These are phyloP conservation scores for Phytophthora colocasiae DNA, from an alignment of 352 stramenopile species.

Conservation along the genomic window DNA sequence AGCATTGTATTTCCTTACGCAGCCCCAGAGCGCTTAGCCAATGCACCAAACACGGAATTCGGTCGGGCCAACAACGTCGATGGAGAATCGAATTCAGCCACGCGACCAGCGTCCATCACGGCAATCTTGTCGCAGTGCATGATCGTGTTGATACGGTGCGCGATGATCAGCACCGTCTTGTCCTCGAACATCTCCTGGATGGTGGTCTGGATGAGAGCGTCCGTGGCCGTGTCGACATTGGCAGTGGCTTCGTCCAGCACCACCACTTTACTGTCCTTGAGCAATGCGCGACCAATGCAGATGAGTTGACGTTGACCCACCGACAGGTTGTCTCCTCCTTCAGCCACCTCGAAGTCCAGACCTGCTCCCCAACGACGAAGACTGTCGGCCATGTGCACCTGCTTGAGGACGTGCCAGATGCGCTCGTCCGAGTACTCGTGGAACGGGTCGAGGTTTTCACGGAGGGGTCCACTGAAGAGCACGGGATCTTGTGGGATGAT, in stretches of 20 bases:
- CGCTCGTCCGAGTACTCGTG: slow-evolving; percentile 70
- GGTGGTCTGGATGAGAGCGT: slow-evolving; percentile 58
- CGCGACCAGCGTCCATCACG: slow-evolving; percentile 86
- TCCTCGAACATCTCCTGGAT: slow-evolving; percentile 91
- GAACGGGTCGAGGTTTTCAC: slow-evolving; percentile 94
- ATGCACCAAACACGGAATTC: slow-evolving; percentile 78
- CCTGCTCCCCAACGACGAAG: slow-evolving; percentile 48
- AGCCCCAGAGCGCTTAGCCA: slow-evolving; percentile 37
- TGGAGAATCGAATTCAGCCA: slow-evolving; percentile 93
- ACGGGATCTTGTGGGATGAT: slow-evolving; percentile 88
- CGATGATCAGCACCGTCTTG: slow-evolving; percentile 93
- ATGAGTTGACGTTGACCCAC: slow-evolving; percentile 96
- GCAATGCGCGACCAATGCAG: slow-evolving; percentile 93
- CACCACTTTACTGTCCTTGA: slow-evolving; percentile 92
- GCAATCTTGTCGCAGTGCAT: slow-evolving; percentile 92
- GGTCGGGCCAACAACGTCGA: slow-evolving; percentile 70
- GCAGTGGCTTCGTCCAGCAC: slow-evolving; percentile 97
- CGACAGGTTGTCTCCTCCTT: slow-evolving; percentile 94
- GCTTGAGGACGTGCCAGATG: slow-evolving; percentile 68
- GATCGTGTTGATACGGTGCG: slow-evolving; percentile 66
- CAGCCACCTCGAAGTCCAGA: slow-evolving; percentile 91
- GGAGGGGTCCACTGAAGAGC: slow-evolving; percentile 91
- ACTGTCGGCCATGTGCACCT: slow-evolving; percentile 74
- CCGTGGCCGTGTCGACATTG: slow-evolving; percentile 72
- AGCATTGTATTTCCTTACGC: not conserved